A percentile compares a stretch with the other conserved stretches of the same genome.
Conservation (phyloP, 2,329 filamentous ascomycete genomes). For the Botrytis tulipae region DNA sequence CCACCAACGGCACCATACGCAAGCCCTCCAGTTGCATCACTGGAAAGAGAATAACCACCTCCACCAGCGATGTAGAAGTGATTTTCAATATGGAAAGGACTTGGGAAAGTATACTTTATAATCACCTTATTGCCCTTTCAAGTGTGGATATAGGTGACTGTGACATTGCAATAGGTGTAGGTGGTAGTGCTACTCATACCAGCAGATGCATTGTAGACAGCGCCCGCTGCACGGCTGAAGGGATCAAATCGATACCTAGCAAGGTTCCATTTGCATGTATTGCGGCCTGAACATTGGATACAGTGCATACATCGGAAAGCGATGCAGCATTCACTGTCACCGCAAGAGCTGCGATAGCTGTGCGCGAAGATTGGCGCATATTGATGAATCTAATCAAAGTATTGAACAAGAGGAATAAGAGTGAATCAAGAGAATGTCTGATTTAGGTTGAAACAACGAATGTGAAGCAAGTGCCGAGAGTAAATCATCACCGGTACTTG, state of each 20-base stretch:
- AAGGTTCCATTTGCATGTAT: slow-evolving; percentile 6
- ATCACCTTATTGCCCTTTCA: slow-evolving; percentile 41
- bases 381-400: background rate
- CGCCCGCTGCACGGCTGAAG: slow-evolving; percentile 41
- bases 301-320: background rate
- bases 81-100: slow-evolving; percentile 45
- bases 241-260: slow-evolving; percentile 29
- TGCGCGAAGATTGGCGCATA: background rate
- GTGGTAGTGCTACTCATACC: slow-evolving; percentile 33
- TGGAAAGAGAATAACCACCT: slow-evolving; percentile 45
- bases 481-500: background rate
- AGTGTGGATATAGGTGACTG: slow-evolving; percentile 46
- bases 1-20: slow-evolving; percentile 48
- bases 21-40: slow-evolving; percentile 43
- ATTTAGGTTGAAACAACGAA: background rate
- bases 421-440: background rate
- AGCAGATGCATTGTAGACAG: slow-evolving; percentile 38
- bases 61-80: slow-evolving; percentile 48
- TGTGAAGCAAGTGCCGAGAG: background rate
- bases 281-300: background rate
- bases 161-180: slow-evolving; percentile 48
- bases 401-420: background rate
- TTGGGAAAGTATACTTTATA: slow-evolving; percentile 45
- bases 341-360: slow-evolving; percentile 24
- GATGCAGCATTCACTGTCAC: background rate